phyloP scores from a whole-genome alignment of 305 asterid species.

The Fraxinus baroniana region DNA sequence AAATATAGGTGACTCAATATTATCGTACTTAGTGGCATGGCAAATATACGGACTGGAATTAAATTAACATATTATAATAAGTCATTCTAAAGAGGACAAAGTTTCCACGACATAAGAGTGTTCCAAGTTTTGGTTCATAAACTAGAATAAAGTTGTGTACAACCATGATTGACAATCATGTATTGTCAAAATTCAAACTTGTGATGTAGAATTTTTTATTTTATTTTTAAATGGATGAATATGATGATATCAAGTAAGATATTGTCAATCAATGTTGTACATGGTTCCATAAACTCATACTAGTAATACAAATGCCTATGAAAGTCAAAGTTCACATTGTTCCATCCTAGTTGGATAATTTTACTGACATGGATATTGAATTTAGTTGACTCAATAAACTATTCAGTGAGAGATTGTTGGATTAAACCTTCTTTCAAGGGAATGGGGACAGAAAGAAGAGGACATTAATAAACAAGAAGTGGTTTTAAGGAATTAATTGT shows the following conservation, averaged over 20 bases:
- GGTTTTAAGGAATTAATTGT: too few relatives aligned
- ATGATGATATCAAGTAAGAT: too few relatives aligned
- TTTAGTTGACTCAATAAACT: not conserved
- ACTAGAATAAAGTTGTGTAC: not conserved
- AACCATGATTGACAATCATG: too few relatives aligned
- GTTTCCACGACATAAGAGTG: slow-evolving; percentile 8
- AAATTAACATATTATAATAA: not conserved
- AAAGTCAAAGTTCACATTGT: slow-evolving; percentile 73
- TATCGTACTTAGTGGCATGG: not conserved
- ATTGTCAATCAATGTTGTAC: too few relatives aligned
- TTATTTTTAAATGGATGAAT: too few relatives aligned
- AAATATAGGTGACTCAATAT: slow-evolving; percentile 25
- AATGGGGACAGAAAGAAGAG: slow-evolving; percentile 38
- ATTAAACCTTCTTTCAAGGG: slow-evolving; percentile 51
- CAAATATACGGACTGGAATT: not conserved
- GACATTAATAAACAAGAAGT: slow-evolving; percentile 29
- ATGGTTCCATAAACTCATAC: too few relatives aligned
- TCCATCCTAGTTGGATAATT: slow-evolving; percentile 63
- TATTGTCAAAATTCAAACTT: not conserved
- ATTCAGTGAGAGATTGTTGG: slow-evolving; percentile 47
- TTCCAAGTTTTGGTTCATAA: not conserved
- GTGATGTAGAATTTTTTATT: too few relatives aligned
- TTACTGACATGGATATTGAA: slow-evolving; percentile 19
- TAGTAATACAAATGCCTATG: slow-evolving; percentile 25
- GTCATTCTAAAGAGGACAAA: slow-evolving; percentile 11